Evolutionary conservation across 352 stramenopile genomes (phyloP), one percentile per base, ranked within the genome.

Genomic region (Aphanomyces invadans): DNA sequence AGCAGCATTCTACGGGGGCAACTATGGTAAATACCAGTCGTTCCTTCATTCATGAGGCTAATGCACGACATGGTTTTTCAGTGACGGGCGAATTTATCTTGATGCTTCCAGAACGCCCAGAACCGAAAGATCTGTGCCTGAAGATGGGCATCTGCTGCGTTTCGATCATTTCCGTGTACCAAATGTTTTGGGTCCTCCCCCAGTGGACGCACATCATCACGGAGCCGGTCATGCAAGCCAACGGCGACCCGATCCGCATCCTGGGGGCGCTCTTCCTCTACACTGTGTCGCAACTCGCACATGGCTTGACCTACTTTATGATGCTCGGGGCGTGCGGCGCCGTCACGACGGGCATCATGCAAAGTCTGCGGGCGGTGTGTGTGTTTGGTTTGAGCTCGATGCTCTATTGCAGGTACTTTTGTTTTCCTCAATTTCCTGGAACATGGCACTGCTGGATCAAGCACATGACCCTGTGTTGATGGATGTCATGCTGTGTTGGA

Each of bases 341-440:
- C 4, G 83, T 94, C 44, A 94, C 85, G 2, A 92, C 86, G 1
- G 86, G 83, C 26, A 92, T 94, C 71, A 91, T 94, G 82, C 86
- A 94, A 75, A 92, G 83, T 46, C 76, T 94, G 59, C 86, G 86
- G 42, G 86, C 86, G 12, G 86, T 94, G 55, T 92, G 86, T 62
- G 86, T 94, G 23, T 94, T 94, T 62, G 69, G 71, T 25, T 80
- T 94, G 71, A 92, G 83, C 65, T 94, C 86, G 51, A 55, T 91
- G 63, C 70, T 94, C 39, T 94, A 89, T 70, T 94, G 86, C 76
- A 80, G 60, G 60, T 67, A 67, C 36, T 2, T 0, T 38, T 57
- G 15, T 28, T 23, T 23, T 12, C 46, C 17, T 23, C 9, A 45
- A 25, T 11, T 56, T 11, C 7, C 15, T 62, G 21, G 28, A 11